phyloP scores from a whole-genome alignment of 2,329 filamentous ascomycete genomes.

The Beauveria sp. region DNA sequence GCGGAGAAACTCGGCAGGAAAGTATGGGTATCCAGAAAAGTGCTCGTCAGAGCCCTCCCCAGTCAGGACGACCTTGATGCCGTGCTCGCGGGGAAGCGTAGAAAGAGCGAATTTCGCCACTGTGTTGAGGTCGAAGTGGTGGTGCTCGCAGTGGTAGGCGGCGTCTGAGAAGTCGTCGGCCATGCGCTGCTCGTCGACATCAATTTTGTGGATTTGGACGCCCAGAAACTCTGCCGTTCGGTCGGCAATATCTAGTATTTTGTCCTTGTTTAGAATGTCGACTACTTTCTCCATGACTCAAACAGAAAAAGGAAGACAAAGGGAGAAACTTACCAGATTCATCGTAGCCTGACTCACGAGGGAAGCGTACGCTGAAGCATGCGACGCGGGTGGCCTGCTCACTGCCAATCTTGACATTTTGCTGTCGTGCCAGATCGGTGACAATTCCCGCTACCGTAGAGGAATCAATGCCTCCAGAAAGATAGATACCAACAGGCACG shows the following conservation, averaged over 20 bases:
- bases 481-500: slow-evolving; percentile 49
- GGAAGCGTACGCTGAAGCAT: slow-evolving; percentile 1
- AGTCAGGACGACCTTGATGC: slow-evolving; percentile 47
- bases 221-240: slow-evolving; percentile 27
- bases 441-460: slow-evolving; percentile 50
- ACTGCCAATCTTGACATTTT: slow-evolving; percentile 27
- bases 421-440: slow-evolving; percentile 39
- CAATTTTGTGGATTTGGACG: slow-evolving; percentile 20
- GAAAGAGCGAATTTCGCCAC: slow-evolving; percentile 46
- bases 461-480: slow-evolving; percentile 51
- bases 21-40: slow-evolving; percentile 44
- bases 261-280: not conserved
- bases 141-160: slow-evolving; percentile 25
- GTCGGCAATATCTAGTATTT: slow-evolving; percentile 20
- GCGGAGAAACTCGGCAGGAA: slow-evolving; percentile 38
- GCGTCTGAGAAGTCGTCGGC: slow-evolving; percentile 24
- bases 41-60: slow-evolving; percentile 46
- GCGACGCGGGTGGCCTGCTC: not conserved
- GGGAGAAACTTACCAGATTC: slow-evolving; percentile 4
- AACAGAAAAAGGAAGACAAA: not conserved
- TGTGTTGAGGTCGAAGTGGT: slow-evolving; percentile 40
- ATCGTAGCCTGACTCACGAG: not conserved
- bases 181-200: slow-evolving; percentile 22
- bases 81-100: slow-evolving; percentile 33
- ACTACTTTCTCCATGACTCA: not conserved